A percentile compares a stretch with the other conserved stretches of the same genome.
phyloP scores from a whole-genome alignment of 2,329 filamentous ascomycete species.

The Pseudocercospora cruenta region DNA sequence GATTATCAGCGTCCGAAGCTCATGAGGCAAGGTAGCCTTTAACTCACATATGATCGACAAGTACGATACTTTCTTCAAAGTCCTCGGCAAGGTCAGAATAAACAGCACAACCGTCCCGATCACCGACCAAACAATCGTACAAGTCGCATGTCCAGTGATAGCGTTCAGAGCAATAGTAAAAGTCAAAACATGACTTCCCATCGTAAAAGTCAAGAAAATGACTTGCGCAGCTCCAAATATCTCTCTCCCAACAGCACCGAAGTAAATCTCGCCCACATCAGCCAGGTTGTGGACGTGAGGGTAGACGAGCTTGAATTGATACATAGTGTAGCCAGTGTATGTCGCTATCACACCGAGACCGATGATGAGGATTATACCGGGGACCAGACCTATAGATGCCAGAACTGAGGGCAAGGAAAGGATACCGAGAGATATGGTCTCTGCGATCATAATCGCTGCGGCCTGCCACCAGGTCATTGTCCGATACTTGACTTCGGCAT shows the following conservation, averaged over 20 bases:
- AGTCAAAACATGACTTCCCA: constrained; percentile 70
- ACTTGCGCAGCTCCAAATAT: constrained; percentile 65
- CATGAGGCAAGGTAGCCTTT: not conserved
- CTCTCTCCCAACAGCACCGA: constrained; percentile 65
- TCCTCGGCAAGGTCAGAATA: constrained; percentile 63
- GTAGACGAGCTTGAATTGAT: constrained; percentile 60
- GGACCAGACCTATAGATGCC: constrained; percentile 56
- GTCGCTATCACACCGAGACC: constrained; percentile 59
- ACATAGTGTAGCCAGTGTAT: constrained; percentile 64
- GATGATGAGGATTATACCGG: constrained; percentile 59
- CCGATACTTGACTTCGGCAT: constrained; percentile 53
- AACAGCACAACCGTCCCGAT: constrained; percentile 63
- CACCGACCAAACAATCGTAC: constrained; percentile 68
- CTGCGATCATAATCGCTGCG: constrained; percentile 57
- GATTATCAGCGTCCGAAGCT: not conserved
- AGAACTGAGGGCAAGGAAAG: constrained; percentile 59
- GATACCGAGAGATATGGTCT: constrained; percentile 61
- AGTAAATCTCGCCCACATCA: constrained; percentile 67
- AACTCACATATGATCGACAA: constrained; percentile 61
- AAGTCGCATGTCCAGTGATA: constrained; percentile 64
- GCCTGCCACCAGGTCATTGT: constrained; percentile 55
- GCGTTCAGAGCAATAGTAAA: constrained; percentile 72
- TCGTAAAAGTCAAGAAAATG: constrained; percentile 69
- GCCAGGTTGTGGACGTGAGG: constrained; percentile 63
- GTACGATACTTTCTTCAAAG: constrained; percentile 65